phyloP scores from a whole-genome alignment of 148 eudicot species.

The Agrostemma githago region DNA sequence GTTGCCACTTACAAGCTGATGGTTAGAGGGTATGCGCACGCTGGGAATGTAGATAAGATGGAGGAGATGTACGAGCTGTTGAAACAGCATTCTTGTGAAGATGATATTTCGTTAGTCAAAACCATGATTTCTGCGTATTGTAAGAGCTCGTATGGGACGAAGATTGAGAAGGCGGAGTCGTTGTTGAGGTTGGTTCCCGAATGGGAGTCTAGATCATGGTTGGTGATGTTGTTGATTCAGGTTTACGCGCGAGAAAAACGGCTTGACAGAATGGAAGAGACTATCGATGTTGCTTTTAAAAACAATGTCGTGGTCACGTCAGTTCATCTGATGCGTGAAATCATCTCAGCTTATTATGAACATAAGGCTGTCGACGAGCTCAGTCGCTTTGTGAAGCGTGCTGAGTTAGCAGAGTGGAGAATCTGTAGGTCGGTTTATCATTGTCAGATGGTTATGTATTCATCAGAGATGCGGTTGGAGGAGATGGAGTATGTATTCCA shows the following conservation, averaged over 20 bases:
- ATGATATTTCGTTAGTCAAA: conserved; percentile 31
- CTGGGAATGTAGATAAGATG: conserved; percentile 69
- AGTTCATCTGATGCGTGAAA: conserved; percentile 45
- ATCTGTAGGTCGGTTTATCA: conserved; percentile 69
- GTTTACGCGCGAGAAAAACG: conserved; percentile 62
- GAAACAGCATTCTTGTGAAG: conserved; percentile 25
- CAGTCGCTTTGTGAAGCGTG: conserved; percentile 53
- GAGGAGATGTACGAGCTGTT: conserved; percentile 56
- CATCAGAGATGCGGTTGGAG: conserved; percentile 47
- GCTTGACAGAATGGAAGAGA: conserved; percentile 64
- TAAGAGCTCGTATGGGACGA: conserved; percentile 38
- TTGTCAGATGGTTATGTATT: conserved; percentile 71
- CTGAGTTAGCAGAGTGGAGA: conserved; percentile 71
- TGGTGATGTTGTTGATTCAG: conserved; percentile 57
- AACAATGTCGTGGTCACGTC: conserved; percentile 39
- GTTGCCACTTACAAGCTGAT: conserved; percentile 47
- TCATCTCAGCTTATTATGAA: conserved; percentile 50
- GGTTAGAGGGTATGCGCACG: conserved; percentile 73
- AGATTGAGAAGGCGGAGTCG: conserved; percentile 46
- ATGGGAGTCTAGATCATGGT: conserved; percentile 54
- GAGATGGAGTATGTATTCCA: conserved; percentile 81
- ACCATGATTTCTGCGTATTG: conserved; percentile 73
- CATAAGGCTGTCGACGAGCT: conserved; percentile 60
- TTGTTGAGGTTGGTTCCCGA: conserved; percentile 49
- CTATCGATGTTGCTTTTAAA: conserved; percentile 57